phyloP scores from a whole-genome alignment of 202 grass and related monocot species.

The Setaria italica region DNA sequence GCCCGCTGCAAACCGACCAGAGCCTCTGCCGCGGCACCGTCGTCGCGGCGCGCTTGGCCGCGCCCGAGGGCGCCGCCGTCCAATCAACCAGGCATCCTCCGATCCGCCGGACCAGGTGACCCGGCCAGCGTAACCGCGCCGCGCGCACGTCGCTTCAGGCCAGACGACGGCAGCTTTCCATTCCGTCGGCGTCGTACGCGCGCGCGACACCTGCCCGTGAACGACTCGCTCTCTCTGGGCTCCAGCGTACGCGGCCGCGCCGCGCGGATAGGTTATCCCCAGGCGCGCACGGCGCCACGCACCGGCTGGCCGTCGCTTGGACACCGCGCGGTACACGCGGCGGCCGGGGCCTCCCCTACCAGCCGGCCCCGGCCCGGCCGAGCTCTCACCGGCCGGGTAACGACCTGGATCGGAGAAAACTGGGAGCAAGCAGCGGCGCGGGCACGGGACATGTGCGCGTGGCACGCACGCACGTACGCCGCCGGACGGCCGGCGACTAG shows the following conservation, averaged over 20 bases:
- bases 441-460: no score
- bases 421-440: no score
- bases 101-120: background rate
- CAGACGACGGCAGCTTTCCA: background rate
- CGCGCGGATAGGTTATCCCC: background rate
- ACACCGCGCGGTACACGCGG: background rate
- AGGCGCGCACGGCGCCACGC: no score
- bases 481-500: background rate
- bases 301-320: no score
- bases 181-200: background rate
- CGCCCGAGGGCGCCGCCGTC: background rate
- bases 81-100: background rate
- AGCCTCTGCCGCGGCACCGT: background rate
- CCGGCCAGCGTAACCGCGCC: background rate
- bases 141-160: no score
- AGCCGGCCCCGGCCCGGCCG: no score
- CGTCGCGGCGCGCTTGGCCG: slow-evolving; percentile 6
- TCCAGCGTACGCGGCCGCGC: background rate
- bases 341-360: no score
- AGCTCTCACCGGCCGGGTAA: no score
- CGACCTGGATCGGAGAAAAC: no score
- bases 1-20: background rate
- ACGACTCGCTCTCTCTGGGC: background rate
- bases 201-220: background rate
- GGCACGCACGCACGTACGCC: no score